Evolutionary conservation across 164 flowering plant genomes (phyloP).

Genomic region (Chimonanthus praecox): DNA sequence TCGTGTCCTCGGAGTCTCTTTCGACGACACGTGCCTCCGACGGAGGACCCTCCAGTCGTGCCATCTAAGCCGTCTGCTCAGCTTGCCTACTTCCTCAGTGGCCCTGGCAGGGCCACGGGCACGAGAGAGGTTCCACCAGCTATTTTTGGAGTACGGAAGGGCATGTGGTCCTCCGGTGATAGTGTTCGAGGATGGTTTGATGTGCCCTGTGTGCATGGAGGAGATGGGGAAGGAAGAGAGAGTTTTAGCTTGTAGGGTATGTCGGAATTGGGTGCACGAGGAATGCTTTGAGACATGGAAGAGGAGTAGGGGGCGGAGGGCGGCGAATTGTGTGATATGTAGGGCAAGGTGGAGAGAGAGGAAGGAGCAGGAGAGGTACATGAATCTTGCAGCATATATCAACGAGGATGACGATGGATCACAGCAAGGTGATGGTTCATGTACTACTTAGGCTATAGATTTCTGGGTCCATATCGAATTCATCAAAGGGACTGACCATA

Average conservation of each 20-base stretch:
- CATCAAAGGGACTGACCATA: too few species aligned
- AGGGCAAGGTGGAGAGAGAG: conserved; percentile 65
- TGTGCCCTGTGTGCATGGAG: conserved; percentile 82
- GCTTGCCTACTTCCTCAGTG: conserved; percentile 34
- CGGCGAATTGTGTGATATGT: conserved; percentile 69
- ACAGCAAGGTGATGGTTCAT: too few species aligned
- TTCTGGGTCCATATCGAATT: too few species aligned
- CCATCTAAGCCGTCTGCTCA: conserved; percentile 50
- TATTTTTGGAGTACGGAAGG: conserved; percentile 17
- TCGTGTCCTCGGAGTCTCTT: conserved; percentile 54
- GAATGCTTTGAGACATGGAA: conserved; percentile 72
- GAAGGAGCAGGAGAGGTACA: conserved; percentile 43
- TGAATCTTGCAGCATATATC: conserved; percentile 61
- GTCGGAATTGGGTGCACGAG: conserved; percentile 64
- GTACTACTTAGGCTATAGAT: too few species aligned
- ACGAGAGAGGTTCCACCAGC: conserved; percentile 52
- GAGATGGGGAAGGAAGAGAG: conserved; percentile 44
- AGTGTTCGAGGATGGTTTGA: not conserved
- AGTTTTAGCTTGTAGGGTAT: conserved; percentile 54
- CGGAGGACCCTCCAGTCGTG: conserved; percentile 53
- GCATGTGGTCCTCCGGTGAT: not conserved
- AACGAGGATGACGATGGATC: conserved; percentile 22
- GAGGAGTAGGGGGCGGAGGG: conserved; percentile 59
- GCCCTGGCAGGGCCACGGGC: conserved; percentile 45
- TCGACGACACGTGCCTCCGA: conserved; percentile 50